Percentiles rank a stretch among this genome's conserved stretches.
Evolutionary conservation across 2,329 filamentous ascomycete species (phyloP).

Genomic region (Penicillium sp.): DNA sequence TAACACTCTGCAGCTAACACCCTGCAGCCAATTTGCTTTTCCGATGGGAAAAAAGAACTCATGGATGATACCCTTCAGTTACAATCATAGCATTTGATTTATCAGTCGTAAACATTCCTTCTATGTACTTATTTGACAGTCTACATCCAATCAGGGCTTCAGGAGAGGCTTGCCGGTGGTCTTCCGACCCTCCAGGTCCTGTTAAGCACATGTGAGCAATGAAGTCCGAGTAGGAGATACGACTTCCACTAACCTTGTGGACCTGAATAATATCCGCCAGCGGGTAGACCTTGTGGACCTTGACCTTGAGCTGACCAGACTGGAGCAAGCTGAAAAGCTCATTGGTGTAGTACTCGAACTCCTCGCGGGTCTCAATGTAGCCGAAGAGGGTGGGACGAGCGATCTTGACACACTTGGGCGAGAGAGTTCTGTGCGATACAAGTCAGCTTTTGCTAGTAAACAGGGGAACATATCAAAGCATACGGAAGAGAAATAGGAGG

Average conservation of each 20-base stretch:
- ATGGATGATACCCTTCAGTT: neutral
- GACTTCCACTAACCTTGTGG: conserved; percentile 48
- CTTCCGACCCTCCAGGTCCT: conserved; percentile 74
- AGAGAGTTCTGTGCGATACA: conserved; percentile 41
- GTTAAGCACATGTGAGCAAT: conserved; percentile 3
- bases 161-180: conserved; percentile 80
- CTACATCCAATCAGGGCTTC: conserved; percentile 47
- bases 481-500: conserved; percentile 60
- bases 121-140: neutral
- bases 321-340: conserved; percentile 70
- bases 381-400: conserved; percentile 67
- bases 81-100: neutral
- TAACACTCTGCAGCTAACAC: neutral
- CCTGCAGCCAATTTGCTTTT: neutral
- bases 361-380: conserved; percentile 65
- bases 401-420: conserved; percentile 70
- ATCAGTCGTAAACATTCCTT: neutral
- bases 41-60: neutral
- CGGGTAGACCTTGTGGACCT: conserved; percentile 71
- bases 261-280: conserved; percentile 67
- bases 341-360: conserved; percentile 63
- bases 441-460: neutral
- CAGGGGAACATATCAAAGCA: conserved; percentile 39
- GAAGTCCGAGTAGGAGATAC: neutral
- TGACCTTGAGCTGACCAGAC: conserved; percentile 64